Conservation (phyloP, 352 stramenopile genomes). For the Phytophthora sp. region DNA sequence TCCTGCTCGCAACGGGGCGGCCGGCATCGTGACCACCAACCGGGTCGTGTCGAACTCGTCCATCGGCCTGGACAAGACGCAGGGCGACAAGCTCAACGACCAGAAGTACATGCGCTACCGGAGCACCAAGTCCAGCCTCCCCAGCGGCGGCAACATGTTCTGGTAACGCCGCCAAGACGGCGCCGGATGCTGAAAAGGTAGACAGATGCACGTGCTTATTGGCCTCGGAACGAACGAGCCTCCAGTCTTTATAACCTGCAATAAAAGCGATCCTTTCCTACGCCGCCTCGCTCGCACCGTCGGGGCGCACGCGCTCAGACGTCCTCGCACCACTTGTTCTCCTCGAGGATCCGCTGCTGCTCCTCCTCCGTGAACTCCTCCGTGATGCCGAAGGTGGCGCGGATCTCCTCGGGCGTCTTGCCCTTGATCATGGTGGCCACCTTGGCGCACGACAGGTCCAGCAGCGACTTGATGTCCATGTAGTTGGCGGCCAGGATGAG, state of each 20-base stretch:
- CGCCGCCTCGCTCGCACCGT: background rate
- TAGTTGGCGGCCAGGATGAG: conserved; percentile 74
- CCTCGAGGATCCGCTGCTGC: conserved; percentile 63
- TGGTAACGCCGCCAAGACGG: no score
- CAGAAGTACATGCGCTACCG: conserved; percentile 69
- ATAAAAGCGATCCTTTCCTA: conserved; percentile 28
- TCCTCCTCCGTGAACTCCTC: conserved; percentile 70
- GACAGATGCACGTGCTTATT: background rate
- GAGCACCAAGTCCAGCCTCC: conserved; percentile 51
- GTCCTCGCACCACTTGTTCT: conserved; percentile 80
- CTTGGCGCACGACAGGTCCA: conserved; percentile 65
- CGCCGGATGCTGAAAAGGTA: no score
- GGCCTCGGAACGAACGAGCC: background rate
- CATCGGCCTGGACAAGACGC: conserved; percentile 59
- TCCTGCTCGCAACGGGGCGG: conserved; percentile 19
- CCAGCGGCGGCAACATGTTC: conserved; percentile 58
- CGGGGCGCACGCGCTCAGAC: conserved; percentile 8
- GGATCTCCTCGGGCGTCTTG: conserved; percentile 70
- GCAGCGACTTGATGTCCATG: conserved; percentile 73
- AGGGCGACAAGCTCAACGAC: conserved; percentile 77
- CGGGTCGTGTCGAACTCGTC: conserved; percentile 19
- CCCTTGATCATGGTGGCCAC: conserved; percentile 68
- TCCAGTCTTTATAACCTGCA: conserved; percentile 7
- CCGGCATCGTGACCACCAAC: conserved; percentile 21
- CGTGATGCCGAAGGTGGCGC: conserved; percentile 64